Percentiles rank a stretch among this genome's conserved stretches.
Conservation (phyloP, 176 grass and related monocot genomes). For the Elaeis guineensis region DNA sequence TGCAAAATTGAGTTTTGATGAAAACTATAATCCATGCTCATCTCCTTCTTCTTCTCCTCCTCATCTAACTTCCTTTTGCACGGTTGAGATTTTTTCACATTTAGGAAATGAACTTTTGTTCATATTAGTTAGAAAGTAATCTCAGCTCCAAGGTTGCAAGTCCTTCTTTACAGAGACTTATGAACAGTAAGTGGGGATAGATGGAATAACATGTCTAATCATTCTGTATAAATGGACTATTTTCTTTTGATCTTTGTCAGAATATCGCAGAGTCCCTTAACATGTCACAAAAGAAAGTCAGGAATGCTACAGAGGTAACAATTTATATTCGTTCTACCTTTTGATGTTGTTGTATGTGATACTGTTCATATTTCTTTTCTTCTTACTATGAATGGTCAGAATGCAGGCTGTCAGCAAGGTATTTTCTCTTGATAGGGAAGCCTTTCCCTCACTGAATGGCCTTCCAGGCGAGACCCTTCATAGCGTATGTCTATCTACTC, state of each 20-base stretch:
- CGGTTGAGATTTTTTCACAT: no score
- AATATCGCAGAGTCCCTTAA: slow-evolving; percentile 70
- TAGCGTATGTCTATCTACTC: slow-evolving; percentile 39
- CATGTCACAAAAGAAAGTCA: slow-evolving; percentile 73
- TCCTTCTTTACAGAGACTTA: no score
- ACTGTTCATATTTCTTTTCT: slow-evolving; percentile 19
- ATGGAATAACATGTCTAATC: neutral
- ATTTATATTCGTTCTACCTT: neutral
- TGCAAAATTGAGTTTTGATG: no score
- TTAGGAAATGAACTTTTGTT: no score
- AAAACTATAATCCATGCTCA: no score
- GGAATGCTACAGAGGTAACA: slow-evolving; percentile 60
- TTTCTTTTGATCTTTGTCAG: slow-evolving; percentile 34
- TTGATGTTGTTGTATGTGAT: slow-evolving; percentile 5
- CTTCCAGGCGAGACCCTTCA: slow-evolving; percentile 74
- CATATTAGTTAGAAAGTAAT: no score
- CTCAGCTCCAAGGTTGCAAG: no score
- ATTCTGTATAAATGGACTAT: neutral
- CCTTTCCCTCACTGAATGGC: slow-evolving; percentile 65
- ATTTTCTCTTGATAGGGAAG: slow-evolving; percentile 82
- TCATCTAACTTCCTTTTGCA: no score
- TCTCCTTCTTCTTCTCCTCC: no score
- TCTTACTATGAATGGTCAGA: slow-evolving; percentile 17
- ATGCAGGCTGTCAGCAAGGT: slow-evolving; percentile 68
- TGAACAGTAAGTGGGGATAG: no score